Evolutionary conservation across 345 rosid genomes (phyloP).

Genomic region (Hypericum androsaemum): DNA sequence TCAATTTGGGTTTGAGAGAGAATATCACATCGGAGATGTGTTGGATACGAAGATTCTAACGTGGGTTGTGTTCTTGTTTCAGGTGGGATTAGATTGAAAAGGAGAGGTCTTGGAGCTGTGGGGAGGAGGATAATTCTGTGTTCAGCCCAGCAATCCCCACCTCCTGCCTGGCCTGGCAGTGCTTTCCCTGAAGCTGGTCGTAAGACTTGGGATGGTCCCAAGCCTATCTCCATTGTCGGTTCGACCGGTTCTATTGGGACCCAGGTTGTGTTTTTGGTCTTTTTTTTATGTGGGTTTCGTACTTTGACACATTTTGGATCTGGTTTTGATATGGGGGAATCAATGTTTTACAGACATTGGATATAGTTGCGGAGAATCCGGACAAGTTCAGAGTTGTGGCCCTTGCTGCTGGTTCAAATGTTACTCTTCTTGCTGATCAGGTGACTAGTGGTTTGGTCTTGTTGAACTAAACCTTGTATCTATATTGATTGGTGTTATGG

Average conservation of each 20-base stretch:
- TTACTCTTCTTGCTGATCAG: slow-evolving; percentile 92
- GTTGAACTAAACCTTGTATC: no score
- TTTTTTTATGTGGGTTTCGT: neutral
- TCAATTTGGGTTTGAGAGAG: no score
- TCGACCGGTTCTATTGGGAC: slow-evolving; percentile 99
- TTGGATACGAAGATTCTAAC: no score
- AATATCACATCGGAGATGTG: no score
- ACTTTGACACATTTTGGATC: neutral
- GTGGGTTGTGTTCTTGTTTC: no score
- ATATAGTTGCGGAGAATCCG: slow-evolving; percentile 81
- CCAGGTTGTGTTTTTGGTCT: slow-evolving; percentile 40
- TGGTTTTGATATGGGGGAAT: neutral
- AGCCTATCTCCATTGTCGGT: slow-evolving; percentile 84
- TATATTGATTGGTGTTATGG: no score
- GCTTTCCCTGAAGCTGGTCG: slow-evolving; percentile 59
- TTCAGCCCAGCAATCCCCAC: slow-evolving; percentile 47
- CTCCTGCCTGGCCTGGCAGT: slow-evolving; percentile 95
- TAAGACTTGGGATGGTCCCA: slow-evolving; percentile 80
- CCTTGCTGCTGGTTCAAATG: slow-evolving; percentile 93
- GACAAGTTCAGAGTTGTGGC: slow-evolving; percentile 85
- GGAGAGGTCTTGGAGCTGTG: slow-evolving; percentile 31
- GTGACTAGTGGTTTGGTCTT: slow-evolving; percentile 18
- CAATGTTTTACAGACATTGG: slow-evolving; percentile 57
- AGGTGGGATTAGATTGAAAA: slow-evolving; percentile 55
- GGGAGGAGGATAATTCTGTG: slow-evolving; percentile 50